Evolutionary conservation across 2,329 filamentous ascomycete species (phyloP).

Genomic region (Ceratocystis smalleyi): DNA sequence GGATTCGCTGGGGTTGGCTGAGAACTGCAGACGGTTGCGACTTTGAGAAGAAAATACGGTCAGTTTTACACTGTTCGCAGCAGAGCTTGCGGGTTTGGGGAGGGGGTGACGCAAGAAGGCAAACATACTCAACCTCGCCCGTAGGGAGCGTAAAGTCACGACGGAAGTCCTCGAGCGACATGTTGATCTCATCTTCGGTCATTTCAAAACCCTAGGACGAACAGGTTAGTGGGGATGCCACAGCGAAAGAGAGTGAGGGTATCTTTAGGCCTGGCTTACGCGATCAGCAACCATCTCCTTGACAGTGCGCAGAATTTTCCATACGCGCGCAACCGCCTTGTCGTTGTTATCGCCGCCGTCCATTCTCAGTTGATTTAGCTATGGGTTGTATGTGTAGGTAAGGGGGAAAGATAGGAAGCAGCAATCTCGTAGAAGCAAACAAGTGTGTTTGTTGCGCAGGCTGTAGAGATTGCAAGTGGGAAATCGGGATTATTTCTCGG

Average conservation of each 20-base stretch:
- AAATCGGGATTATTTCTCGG: too few relatives aligned
- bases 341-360: conserved; percentile 27
- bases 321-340: conserved; percentile 52
- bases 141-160: conserved; percentile 53
- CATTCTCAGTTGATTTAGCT: conserved; percentile 23
- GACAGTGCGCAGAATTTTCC: conserved; percentile 84
- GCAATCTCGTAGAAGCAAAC: neutral
- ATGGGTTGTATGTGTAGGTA: neutral
- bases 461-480: too few relatives aligned
- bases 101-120: neutral
- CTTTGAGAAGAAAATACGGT: conserved; percentile 30
- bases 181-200: conserved; percentile 72
- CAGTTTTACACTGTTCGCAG: neutral
- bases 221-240: conserved; percentile 85
- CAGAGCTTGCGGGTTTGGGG: neutral
- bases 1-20: conserved; percentile 62
- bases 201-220: conserved; percentile 84
- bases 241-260: conserved; percentile 53
- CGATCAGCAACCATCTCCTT: conserved; percentile 90
- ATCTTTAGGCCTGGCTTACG: conserved; percentile 40
- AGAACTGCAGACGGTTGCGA: conserved; percentile 72
- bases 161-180: conserved; percentile 71
- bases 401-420: neutral
- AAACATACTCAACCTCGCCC: conserved; percentile 58
- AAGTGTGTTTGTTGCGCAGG: too few relatives aligned